A percentile compares a stretch with the other conserved stretches of the same genome.
phyloP scores from a whole-genome alignment of 1,284 basidiomycete genomes.

The Cutaneotrichosporon daszewskae region DNA sequence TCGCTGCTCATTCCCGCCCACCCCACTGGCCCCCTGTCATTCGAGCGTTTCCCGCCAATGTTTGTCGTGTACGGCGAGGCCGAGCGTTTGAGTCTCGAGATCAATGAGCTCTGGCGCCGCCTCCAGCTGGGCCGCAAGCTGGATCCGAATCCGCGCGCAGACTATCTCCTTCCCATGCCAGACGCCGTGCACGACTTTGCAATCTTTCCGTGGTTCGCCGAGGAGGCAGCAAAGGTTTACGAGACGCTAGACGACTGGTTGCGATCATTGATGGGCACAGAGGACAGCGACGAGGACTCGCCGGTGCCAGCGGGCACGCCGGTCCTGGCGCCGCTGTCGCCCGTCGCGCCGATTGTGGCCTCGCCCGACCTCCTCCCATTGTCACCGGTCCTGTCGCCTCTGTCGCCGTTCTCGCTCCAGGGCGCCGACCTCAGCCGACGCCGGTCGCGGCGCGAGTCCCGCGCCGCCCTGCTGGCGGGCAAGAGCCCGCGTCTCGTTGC shows the following conservation, averaged over 20 bases:
- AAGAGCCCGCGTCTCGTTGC: constrained; percentile 26
- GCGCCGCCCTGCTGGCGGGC: constrained; percentile 11
- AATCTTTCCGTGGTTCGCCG: constrained; percentile 41
- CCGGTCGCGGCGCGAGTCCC: constrained; percentile 2
- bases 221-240: constrained; percentile 32
- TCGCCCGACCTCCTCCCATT: constrained; percentile 1
- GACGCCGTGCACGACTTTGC: constrained; percentile 43
- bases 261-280: constrained; percentile 21
- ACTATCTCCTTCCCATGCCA: constrained; percentile 21
- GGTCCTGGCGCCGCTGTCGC: neutral
- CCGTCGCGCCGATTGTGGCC: neutral
- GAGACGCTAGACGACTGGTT: constrained; percentile 39
- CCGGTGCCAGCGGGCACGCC: neutral
- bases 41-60: constrained; percentile 34
- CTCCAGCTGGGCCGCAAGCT: constrained; percentile 15
- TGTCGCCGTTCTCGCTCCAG: constrained; percentile 6
- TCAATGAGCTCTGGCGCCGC: constrained; percentile 28
- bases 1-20: constrained; percentile 26
- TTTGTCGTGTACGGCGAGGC: constrained; percentile 40
- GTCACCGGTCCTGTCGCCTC: constrained; percentile 1
- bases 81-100: constrained; percentile 35
- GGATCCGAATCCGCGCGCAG: constrained; percentile 2
- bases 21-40: constrained; percentile 5
- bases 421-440: neutral
- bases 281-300: constrained; percentile 9